Base-by-base conservation (phyloP, 257 asterid species). In the Solanum commersonii region DNA sequence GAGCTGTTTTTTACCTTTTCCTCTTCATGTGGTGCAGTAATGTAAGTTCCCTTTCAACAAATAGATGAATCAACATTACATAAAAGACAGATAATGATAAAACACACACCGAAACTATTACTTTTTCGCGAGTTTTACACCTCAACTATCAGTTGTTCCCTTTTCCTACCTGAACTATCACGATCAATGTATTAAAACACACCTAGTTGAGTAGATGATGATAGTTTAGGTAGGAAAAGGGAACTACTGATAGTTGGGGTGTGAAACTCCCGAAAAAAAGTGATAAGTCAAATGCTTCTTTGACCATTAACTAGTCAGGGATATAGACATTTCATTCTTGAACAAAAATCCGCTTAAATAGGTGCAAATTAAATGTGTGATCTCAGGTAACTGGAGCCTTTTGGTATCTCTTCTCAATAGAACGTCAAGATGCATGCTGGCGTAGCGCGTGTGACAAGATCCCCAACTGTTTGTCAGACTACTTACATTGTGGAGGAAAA, bases 21-120 rank as follows among this genome's bases (percentile, higher is more conserved):
- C 94, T 91, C 68, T 95, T 92, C 91, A 93, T 93, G 93, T 91
- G 93, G 42, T 95, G 95, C 59, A 94, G 98, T 88, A 93, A 95
- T 89, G 98, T 95, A 91, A 76, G 93, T 40, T 29, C 52, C 40
- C 29, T 34, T 67, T 56, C 29, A 35, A 72, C 44, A 31, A 31
- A 34, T 18, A 34, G 29, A 73, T 7, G n/a, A 33, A 73, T 73
- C 82, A 34, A 34, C 40, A 71, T 71, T 31, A 34, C 81, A 73
- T 73, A 18, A 34, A 33, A 71, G 67, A 59, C 8, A 3, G 67
- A 59, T 59, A 59, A 59, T 59, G 25, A 59, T 20, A 59, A 59
- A 59, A 59, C 25, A 59, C 67, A 20, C 67, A 59, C 11, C 1
- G 2, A 20, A 59, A 20, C 25, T 59, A 33, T 33, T 3, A 33